Evolutionary conservation across 2,329 filamentous ascomycete genomes (phyloP).

Genomic region (Exophiala xenobiotica): DNA sequence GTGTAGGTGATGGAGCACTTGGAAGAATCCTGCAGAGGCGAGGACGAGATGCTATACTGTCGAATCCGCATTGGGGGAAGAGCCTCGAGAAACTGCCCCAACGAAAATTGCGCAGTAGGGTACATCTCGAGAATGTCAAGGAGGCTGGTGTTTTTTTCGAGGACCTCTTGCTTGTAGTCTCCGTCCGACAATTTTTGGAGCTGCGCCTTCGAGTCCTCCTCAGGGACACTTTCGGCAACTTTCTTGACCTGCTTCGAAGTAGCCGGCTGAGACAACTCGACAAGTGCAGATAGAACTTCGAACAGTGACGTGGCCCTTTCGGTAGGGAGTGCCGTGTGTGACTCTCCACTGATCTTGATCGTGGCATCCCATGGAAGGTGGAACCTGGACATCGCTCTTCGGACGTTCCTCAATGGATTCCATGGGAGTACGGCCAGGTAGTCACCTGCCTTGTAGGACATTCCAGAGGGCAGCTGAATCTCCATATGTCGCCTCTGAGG

Average conservation of each 20-base stretch:
- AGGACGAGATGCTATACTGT: constrained; percentile 77
- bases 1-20: constrained; percentile 66
- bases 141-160: constrained; percentile 34
- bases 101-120: constrained; percentile 57
- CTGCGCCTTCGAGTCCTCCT: not conserved
- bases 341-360: constrained; percentile 57
- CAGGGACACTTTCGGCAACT: constrained; percentile 2
- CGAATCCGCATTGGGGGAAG: constrained; percentile 73
- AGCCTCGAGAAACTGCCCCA: constrained; percentile 69
- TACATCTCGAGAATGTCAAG: constrained; percentile 69
- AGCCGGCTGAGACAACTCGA: constrained; percentile 70
- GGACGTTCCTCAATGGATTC: constrained; percentile 63
- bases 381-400: constrained; percentile 63
- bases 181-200: constrained; percentile 1
- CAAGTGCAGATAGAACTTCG: constrained; percentile 67
- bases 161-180: constrained; percentile 1
- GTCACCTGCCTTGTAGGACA: constrained; percentile 70
- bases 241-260: constrained; percentile 56
- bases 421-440: constrained; percentile 72
- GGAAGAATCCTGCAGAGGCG: constrained; percentile 59
- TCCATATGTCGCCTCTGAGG: constrained; percentile 64
- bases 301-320: constrained; percentile 58
- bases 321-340: constrained; percentile 55
- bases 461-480: constrained; percentile 64
- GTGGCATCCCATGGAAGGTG: constrained; percentile 67